Evolutionary conservation across 2,329 filamentous ascomycete genomes (phyloP), one percentile per base, ranked within the genome.

Genomic region (Fusarium globosum): DNA sequence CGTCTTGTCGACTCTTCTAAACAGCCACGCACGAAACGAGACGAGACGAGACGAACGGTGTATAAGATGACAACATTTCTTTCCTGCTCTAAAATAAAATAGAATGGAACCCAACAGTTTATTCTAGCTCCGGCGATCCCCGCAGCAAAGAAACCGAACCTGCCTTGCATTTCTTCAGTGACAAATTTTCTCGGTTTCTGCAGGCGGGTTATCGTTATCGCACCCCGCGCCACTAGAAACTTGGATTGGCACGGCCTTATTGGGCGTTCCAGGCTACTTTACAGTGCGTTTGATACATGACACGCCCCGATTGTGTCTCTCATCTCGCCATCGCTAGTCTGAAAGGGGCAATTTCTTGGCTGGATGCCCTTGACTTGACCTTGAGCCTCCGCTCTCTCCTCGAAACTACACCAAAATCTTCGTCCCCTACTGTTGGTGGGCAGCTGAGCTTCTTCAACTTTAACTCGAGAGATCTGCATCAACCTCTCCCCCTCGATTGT

Each of bases 151-250:
- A 26, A 23, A 30, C 36, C 49, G 30, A 56, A 45, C 49, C 33
- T 64, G 41, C 41, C 26, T 52, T 36, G 49, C n/a, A 36, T 36
- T 38, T 59, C 56, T 59, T 26, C 56, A 59, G 56, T 51, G 33
- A 51, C 42, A 59, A 59, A 59, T 59, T 59, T 59, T 59, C 42
- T 51, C 33, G 15, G 33, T 59, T 38, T 38, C 33, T 36, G 42
- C 45, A 18, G 23, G 72, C 80, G 80, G 79, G 80, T 82, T 82
- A 82, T 82, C 81, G 78, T 82, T 83, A 82, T 83, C 80, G 80
- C 81, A 79, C 74, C 78, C 80, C 81, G 80, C 81, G 79, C 79
- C 71, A 78, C 45, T 58, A 59, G 42, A 39, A 39, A 18, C 62
- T 63, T 53, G 35, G 46, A 49, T 64, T 75, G 48, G 61, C 68